Base-by-base conservation (phyloP, 306 rosid genomes). In the Spatholobus suberectus region DNA sequence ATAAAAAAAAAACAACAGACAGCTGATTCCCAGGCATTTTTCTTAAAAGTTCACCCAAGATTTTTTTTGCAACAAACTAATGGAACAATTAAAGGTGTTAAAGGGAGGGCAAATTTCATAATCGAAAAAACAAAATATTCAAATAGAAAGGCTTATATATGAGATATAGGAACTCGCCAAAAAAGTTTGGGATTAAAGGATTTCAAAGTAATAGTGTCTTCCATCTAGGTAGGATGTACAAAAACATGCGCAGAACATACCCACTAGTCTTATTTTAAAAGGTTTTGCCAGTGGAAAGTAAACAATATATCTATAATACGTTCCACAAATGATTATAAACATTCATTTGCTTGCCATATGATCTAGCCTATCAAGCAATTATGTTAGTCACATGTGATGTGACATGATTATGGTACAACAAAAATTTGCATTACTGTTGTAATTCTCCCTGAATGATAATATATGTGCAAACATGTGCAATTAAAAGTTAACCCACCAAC, bases 401-500 rank as follows among this genome's bases (percentile, higher is more conserved):
- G 34, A 57, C 55, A 78, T 70, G 58, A 54, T 72, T 75, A 70
- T 49, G 27, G 55, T 15, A 71, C 58, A 46, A 52, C 47, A 77
- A 49, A 62, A 58, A 68, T 69, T 75, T 13, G 70, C 68, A 37
- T 54, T 35, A 61, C 43, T 67, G 57, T 58, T 37, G n/a, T 10
- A 47, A 67, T 46, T 82, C 55, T 82, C 79, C 82, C 52, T 5
- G 10, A 52, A 66, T 40, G 66, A 37, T 49, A 59, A 49, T 38
- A 29, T 38, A 81, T 57, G 61, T 2, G 4, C n/a, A 80, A 24
- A 54, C 49, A 47, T 55, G 23, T 15, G 15, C 23, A 82, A 61
- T 14, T 46, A 38, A 74, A 51, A 77, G 41, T 85, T 24, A 85
- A 88, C 98, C 72, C 82, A 96, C 99, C 99, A 82, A 96, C 89